These are phyloP conservation scores for Protea cynaroides DNA, from an alignment of 164 flowering plant genomes.

Conservation along the genomic window DNA sequence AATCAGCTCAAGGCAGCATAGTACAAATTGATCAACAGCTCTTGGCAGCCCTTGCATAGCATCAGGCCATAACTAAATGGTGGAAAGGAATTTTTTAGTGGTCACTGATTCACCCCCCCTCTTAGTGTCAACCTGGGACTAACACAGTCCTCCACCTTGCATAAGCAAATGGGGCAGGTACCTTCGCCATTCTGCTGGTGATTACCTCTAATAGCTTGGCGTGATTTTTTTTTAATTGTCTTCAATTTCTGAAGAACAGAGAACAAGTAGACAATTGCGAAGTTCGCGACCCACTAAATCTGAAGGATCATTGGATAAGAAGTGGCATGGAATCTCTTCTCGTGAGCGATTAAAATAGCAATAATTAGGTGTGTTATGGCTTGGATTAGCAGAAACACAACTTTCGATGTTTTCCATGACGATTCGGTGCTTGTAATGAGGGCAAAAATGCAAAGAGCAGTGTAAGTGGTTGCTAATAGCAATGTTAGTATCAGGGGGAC, in stretches of 20 bases:
- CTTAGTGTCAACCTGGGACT: too few relatives aligned
- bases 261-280: slow-evolving; percentile 35
- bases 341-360: slow-evolving; percentile 50
- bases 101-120: too few relatives aligned
- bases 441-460: slow-evolving; percentile 33
- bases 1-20: too few relatives aligned
- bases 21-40: too few relatives aligned
- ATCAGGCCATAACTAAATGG: too few relatives aligned
- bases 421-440: slow-evolving; percentile 22
- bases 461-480: slow-evolving; percentile 35
- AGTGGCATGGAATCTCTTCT: slow-evolving; percentile 57
- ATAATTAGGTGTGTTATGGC: slow-evolving; percentile 44
- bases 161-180: slow-evolving; percentile 78
- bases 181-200: slow-evolving; percentile 22
- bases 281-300: slow-evolving; percentile 54
- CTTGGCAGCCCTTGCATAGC: too few relatives aligned
- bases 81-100: too few relatives aligned
- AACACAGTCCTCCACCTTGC: slow-evolving; percentile 89
- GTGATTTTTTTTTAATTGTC: too few relatives aligned
- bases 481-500: slow-evolving; percentile 38
- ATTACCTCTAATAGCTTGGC: too few relatives aligned
- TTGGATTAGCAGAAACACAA: slow-evolving; percentile 53
- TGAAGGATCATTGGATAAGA: slow-evolving; percentile 65
- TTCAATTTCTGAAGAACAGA: too few relatives aligned
- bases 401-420: slow-evolving; percentile 49